Evolutionary conservation across 176 grass and related monocot genomes (phyloP).

Genomic region (Thalia dealbata): DNA sequence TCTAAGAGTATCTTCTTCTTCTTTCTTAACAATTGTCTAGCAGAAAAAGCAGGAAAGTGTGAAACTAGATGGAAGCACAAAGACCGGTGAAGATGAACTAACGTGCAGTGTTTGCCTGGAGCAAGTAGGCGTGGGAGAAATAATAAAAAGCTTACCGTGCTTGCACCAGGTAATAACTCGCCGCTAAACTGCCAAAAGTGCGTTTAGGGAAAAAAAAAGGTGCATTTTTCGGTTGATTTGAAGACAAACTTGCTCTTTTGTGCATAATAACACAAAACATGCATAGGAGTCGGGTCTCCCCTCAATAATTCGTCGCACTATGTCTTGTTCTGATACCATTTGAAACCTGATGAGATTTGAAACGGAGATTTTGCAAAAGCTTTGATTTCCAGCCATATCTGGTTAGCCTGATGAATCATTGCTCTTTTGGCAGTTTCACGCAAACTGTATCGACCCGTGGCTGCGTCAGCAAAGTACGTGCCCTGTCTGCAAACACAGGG

Average conservation of each 20-base stretch:
- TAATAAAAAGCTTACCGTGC: slow-evolving; percentile 80
- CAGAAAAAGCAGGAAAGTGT: slow-evolving; percentile 51
- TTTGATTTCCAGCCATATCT: background rate
- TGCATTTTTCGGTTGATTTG: too few species aligned
- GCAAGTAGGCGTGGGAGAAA: slow-evolving; percentile 66
- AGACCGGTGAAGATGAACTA: slow-evolving; percentile 53
- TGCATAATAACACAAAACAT: too few species aligned
- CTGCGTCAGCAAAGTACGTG: slow-evolving; percentile 89
- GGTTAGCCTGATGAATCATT: background rate
- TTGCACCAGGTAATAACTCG: slow-evolving; percentile 66
- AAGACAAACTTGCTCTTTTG: too few species aligned
- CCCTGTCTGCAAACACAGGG: slow-evolving; percentile 83
- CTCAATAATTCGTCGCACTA: too few species aligned
- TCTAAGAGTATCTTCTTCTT: background rate
- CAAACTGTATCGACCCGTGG: slow-evolving; percentile 89
- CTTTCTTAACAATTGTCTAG: slow-evolving; percentile 14
- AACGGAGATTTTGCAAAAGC: too few species aligned
- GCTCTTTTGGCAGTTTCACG: slow-evolving; percentile 51
- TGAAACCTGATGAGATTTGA: too few species aligned
- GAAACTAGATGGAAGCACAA: slow-evolving; percentile 39
- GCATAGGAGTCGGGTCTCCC: too few species aligned
- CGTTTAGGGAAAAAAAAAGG: too few species aligned
- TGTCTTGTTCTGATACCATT: too few species aligned
- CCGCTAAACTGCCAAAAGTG: background rate
- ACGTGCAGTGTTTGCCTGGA: slow-evolving; percentile 95